phyloP scores from a whole-genome alignment of 1,284 basidiomycete genomes.

The Athelia sp. region DNA sequence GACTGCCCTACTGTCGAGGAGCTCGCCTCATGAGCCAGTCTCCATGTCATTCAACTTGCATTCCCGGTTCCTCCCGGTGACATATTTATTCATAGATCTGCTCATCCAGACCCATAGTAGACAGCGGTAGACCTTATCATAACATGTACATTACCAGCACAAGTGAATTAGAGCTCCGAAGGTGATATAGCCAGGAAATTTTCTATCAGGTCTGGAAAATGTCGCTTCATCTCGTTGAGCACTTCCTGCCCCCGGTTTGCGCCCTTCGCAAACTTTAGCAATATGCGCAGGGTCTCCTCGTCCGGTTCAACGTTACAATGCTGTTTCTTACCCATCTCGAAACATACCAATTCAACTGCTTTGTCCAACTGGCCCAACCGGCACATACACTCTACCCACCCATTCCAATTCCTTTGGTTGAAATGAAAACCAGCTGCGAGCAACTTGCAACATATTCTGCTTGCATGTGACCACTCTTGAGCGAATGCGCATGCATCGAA shows the following conservation, averaged over 20 bases:
- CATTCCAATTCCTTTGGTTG: slow-evolving; percentile 68
- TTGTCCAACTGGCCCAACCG: slow-evolving; percentile 64
- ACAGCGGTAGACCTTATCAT: slow-evolving; percentile 14
- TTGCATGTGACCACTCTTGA: slow-evolving; percentile 44
- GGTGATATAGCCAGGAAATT: slow-evolving; percentile 18
- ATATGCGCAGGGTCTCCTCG: slow-evolving; percentile 40
- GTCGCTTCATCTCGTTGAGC: slow-evolving; percentile 39
- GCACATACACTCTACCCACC: slow-evolving; percentile 86
- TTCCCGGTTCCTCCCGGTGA: slow-evolving; percentile 37
- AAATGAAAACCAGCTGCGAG: slow-evolving; percentile 43
- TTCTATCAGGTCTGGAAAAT: slow-evolving; percentile 54
- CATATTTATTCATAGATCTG: slow-evolving; percentile 29
- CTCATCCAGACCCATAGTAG: slow-evolving; percentile 36
- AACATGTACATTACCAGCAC: slow-evolving; percentile 3
- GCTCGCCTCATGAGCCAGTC: slow-evolving; percentile 33
- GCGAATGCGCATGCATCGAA: slow-evolving; percentile 79
- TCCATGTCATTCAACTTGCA: too few species aligned
- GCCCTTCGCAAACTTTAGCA: slow-evolving; percentile 48
- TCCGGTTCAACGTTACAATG: slow-evolving; percentile 38
- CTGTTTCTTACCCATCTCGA: slow-evolving; percentile 52
- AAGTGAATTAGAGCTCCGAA: neutral
- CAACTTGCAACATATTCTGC: slow-evolving; percentile 50
- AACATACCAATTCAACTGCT: slow-evolving; percentile 60
- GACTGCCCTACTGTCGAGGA: slow-evolving; percentile 90
- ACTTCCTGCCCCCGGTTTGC: slow-evolving; percentile 40